These are phyloP conservation scores for Meyerozyma athensensis DNA, from an alignment of 1,139 yeast species.

Conservation along the genomic window DNA sequence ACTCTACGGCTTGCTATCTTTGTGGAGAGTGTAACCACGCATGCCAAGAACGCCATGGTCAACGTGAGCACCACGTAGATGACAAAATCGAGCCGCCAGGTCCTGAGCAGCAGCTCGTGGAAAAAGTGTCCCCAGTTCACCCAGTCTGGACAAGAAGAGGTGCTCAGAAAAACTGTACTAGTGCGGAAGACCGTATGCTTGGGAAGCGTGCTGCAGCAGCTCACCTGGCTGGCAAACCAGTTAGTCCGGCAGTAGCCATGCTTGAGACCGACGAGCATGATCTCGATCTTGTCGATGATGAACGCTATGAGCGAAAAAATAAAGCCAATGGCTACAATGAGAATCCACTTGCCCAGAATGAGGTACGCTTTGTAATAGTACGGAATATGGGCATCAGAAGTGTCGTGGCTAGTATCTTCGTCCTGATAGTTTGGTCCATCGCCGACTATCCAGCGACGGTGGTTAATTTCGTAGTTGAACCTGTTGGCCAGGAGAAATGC, in stretches of 20 bases:
- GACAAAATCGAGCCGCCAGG: constrained; percentile 24
- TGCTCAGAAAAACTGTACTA: constrained; percentile 16
- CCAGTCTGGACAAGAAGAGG: constrained; percentile 36
- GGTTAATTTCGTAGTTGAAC: constrained; percentile 35
- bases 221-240: constrained; percentile 43
- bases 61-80: constrained; percentile 41
- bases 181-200: constrained; percentile 18
- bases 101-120: constrained; percentile 15
- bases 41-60: constrained; percentile 43
- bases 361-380: constrained; percentile 23
- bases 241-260: constrained; percentile 49
- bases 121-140: constrained; percentile 41
- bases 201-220: constrained; percentile 32
- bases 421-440: constrained; percentile 3
- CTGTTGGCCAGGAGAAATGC: constrained; percentile 47
- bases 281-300: constrained; percentile 48
- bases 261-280: constrained; percentile 48
- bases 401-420: neutral
- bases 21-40: constrained; percentile 45
- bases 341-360: constrained; percentile 41
- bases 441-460: constrained; percentile 23
- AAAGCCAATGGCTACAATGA: constrained; percentile 46
- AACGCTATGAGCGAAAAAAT: constrained; percentile 49
- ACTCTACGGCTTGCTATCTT: constrained; percentile 27
- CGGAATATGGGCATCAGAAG: constrained; percentile 15